Conservation (phyloP, 768 basidiomycete species). For the Termitomyces sp. region DNA sequence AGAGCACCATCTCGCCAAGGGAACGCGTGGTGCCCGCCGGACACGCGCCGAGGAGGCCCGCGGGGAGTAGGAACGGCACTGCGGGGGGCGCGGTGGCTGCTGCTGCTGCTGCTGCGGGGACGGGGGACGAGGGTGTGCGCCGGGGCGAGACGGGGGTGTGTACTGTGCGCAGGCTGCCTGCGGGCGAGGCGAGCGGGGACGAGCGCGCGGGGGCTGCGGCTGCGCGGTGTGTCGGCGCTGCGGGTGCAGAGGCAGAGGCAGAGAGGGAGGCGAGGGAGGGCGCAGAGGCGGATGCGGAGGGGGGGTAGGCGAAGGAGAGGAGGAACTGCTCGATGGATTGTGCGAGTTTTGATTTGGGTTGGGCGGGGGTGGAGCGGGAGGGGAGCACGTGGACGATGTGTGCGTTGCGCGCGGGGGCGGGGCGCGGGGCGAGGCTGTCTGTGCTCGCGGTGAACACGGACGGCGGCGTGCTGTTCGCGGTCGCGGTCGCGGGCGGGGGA, state of each 20-base stretch:
- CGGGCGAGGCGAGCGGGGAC: background rate
- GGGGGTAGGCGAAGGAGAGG: slow-evolving; percentile 28
- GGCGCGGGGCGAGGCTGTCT: slow-evolving; percentile 2
- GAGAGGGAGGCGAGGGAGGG: background rate
- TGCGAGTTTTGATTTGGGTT: slow-evolving; percentile 25
- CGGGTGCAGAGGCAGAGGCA: background rate
- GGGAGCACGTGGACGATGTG: slow-evolving; percentile 23
- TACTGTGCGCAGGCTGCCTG: background rate
- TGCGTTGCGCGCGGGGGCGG: background rate
- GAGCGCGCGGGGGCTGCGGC: background rate
- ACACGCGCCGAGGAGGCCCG: slow-evolving; percentile 7
- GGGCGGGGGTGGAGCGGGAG: background rate
- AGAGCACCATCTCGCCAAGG: slow-evolving; percentile 24
- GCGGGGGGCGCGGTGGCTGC: background rate
- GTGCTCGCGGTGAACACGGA: slow-evolving; percentile 1
- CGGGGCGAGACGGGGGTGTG: background rate
- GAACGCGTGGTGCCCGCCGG: background rate
- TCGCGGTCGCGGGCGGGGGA: background rate
- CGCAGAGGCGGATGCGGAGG: slow-evolving; percentile 5
- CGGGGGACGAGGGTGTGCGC: too few species aligned
- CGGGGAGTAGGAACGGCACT: slow-evolving; percentile 12
- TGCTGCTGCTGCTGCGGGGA: too few species aligned
- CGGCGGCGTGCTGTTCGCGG: background rate
- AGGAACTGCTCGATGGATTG: slow-evolving; percentile 35
- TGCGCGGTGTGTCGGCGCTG: background rate